A percentile compares a stretch with the other conserved stretches of the same genome.
phyloP scores from a whole-genome alignment of 2,329 filamentous ascomycete species.

The Reticulascus tulasneorum region DNA sequence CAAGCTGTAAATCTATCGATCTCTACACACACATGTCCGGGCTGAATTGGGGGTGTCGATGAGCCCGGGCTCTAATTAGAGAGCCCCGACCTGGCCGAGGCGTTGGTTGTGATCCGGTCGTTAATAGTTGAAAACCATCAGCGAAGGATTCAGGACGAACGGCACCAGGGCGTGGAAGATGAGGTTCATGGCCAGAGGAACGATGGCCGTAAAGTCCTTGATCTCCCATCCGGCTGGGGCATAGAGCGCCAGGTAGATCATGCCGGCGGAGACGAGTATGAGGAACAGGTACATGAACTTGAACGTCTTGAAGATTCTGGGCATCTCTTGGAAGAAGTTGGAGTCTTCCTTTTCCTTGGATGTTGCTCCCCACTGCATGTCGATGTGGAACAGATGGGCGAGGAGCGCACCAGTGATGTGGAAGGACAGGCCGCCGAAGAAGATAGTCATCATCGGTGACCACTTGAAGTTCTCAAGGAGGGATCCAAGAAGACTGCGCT shows the following conservation, averaged over 20 bases:
- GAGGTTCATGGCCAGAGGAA: constrained; percentile 49
- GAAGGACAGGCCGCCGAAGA: constrained; percentile 39
- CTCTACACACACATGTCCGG: too few species aligned
- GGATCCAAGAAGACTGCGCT: constrained; percentile 41
- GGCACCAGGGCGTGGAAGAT: constrained; percentile 54
- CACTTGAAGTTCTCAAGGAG: constrained; percentile 58
- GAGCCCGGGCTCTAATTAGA: too few species aligned
- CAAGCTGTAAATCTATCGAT: too few species aligned
- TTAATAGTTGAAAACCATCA: constrained; percentile 62
- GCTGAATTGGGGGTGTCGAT: too few species aligned
- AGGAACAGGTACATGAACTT: constrained; percentile 46
- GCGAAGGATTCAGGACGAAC: constrained; percentile 56
- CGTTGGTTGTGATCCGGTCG: too few species aligned
- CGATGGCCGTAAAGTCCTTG: constrained; percentile 54
- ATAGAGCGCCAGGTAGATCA: constrained; percentile 39
- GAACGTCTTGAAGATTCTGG: constrained; percentile 52
- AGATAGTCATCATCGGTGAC: constrained; percentile 50
- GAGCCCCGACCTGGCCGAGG: too few species aligned
- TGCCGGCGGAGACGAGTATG: constrained; percentile 37
- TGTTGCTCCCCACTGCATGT: constrained; percentile 51
- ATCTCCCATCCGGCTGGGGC: constrained; percentile 54
- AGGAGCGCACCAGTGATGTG: constrained; percentile 38
- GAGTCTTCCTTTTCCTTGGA: constrained; percentile 54
- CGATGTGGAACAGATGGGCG: constrained; percentile 37
- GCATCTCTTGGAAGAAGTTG: constrained; percentile 53